Base-by-base conservation (phyloP, 164 flowering plant genomes). In the Macadamia tetraphylla region DNA sequence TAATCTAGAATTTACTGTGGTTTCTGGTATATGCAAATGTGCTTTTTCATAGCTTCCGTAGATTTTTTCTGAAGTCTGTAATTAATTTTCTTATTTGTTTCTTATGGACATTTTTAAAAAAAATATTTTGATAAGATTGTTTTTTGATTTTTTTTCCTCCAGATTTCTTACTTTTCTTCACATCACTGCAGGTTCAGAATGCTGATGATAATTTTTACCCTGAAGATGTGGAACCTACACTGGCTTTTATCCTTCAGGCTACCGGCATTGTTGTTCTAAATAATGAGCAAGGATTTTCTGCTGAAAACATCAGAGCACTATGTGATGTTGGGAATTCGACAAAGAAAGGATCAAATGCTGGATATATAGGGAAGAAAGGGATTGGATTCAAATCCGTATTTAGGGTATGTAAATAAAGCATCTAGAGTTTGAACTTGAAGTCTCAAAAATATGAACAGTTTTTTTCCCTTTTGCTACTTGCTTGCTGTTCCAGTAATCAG, bases 311-410 rank as follows among this genome's bases (percentile, higher is more conserved):
- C 66, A 86, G 82, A 81, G 99, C 99, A 53, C 97, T 94, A 52
- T 92, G 99, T 81, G 99, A 94, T 83, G 88, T 94, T 75, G 99
- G 97, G 63, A 90, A 79, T 73, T 94, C 99, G 42, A 94, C 99
- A 42, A 94, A 94, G 66, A 88, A 83, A 69, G 97, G 87, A 60
- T 79, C 81, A 61, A 71, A 63, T 76, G 80, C 89, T 74, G 99
- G 97, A 77, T 92, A 92, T 71, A 92, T 94, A 66, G 99, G 99
- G 64, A 82, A 87, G 78, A 94, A 94, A 77, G 99, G 99, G 70
- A 94, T 92, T 77, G 99, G 99, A 66, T 94, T 94, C 77, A 94
- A 94, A 78, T 94, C 99, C 53, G 99, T 94, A 23, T 94, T 94
- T 72, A 90, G 97, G 88, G 97, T 91, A 86, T 75, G 43, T 56